Conservation (phyloP, 352 stramenopile species). For the Globisporangium nunn region DNA sequence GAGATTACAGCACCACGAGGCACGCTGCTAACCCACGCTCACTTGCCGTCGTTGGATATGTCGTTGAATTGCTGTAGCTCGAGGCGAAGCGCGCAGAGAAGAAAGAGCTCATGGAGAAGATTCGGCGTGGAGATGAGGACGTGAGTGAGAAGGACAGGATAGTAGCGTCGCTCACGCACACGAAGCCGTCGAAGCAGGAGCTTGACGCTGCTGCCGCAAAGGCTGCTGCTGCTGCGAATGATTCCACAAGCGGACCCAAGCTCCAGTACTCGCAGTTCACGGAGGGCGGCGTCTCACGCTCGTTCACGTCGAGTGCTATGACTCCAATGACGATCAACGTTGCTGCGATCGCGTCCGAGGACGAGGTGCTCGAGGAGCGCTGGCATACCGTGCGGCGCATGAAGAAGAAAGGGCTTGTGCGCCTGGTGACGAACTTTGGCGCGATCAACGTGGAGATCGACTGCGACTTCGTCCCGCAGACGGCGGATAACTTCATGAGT, state of each 20-base stretch:
- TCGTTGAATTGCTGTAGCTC: constrained; percentile 17
- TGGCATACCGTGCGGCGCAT: constrained; percentile 86
- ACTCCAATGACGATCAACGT: constrained; percentile 63
- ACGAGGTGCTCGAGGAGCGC: constrained; percentile 58
- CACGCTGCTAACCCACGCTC: not conserved
- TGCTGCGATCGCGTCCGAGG: constrained; percentile 38
- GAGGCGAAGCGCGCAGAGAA: constrained; percentile 58
- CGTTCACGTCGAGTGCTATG: constrained; percentile 93
- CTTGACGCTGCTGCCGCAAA: constrained; percentile 8
- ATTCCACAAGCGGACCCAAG: constrained; percentile 11
- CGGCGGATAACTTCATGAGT: constrained; percentile 95
- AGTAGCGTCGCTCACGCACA: constrained; percentile 61
- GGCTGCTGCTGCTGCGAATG: constrained; percentile 9
- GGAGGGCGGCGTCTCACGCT: constrained; percentile 84
- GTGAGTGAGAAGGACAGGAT: constrained; percentile 76
- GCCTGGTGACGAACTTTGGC: constrained; percentile 91
- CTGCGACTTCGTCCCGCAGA: constrained; percentile 95
- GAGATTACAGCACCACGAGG: not conserved
- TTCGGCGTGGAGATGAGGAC: constrained; percentile 40
- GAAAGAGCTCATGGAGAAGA: constrained; percentile 61
- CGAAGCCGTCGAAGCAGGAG: constrained; percentile 21
- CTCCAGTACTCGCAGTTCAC: constrained; percentile 85
- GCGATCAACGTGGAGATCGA: constrained; percentile 95
- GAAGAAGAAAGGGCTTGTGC: constrained; percentile 97
- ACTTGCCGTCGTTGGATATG: not conserved